Conservation (phyloP, 2,329 filamentous ascomycete species). For the Talaromyces funiculosus region DNA sequence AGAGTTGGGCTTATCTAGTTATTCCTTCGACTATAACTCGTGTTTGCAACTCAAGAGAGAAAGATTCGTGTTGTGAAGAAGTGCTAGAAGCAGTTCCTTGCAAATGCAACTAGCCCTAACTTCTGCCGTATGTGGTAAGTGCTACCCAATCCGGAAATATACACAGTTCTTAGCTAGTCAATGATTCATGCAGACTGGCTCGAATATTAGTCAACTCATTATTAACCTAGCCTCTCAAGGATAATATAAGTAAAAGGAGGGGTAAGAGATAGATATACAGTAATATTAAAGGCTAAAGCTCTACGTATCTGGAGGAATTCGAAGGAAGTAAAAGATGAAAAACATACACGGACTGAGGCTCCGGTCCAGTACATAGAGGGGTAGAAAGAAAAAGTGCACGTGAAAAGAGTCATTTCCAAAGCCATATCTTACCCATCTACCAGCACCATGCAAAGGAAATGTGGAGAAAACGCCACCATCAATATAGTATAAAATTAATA, state of each 20-base stretch:
- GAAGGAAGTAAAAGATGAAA: neutral
- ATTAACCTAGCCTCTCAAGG: neutral
- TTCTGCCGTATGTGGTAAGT: neutral
- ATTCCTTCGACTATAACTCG: neutral
- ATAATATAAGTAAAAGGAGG: neutral
- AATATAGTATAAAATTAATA: neutral
- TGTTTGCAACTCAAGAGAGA: neutral
- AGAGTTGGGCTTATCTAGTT: too few species aligned
- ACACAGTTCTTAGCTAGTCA: neutral
- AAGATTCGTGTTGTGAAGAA: neutral
- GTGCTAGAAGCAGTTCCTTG: neutral
- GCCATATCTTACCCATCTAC: neutral
- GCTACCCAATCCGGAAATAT: neutral
- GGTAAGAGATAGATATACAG: neutral
- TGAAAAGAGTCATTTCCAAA: neutral
- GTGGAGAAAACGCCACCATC: neutral
- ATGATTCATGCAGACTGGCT: neutral
- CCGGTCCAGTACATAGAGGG: neutral
- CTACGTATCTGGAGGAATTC: neutral
- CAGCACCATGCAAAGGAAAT: constrained; percentile 1
- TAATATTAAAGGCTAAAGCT: neutral
- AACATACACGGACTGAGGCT: neutral
- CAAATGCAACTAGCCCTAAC: neutral
- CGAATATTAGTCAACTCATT: neutral
- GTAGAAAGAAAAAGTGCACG: neutral